Percentiles rank a stretch among this genome's conserved stretches.
Conservation (phyloP, 2,329 filamentous ascomycete species). For the Macroventuria anomochaeta region DNA sequence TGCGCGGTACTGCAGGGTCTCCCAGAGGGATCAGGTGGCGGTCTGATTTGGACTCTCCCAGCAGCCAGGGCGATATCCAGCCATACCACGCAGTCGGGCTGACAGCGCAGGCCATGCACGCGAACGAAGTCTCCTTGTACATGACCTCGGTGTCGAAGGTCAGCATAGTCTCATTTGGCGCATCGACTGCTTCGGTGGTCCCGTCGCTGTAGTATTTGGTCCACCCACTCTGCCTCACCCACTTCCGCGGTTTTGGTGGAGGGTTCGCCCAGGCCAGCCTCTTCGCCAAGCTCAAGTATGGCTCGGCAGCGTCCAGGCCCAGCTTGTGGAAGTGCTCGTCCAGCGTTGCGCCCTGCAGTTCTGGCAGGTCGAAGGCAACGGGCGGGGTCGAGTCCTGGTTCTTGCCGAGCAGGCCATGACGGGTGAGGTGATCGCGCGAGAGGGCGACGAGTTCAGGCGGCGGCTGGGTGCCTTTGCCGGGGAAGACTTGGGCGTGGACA, state of each 20-base stretch:
- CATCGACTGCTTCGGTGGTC: slow-evolving; percentile 71
- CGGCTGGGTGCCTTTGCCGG: slow-evolving; percentile 59
- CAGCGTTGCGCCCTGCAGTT: slow-evolving; percentile 77
- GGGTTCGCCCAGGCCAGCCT: slow-evolving; percentile 69
- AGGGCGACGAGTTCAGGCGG: slow-evolving; percentile 77
- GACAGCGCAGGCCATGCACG: slow-evolving; percentile 95
- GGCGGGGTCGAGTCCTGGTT: slow-evolving; percentile 77
- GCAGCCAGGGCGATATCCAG: slow-evolving; percentile 94
- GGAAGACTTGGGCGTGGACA: slow-evolving; percentile 85
- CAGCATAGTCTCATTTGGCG: slow-evolving; percentile 80
- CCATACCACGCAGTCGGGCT: slow-evolving; percentile 93
- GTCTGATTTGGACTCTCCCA: slow-evolving; percentile 79
- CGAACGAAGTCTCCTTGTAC: slow-evolving; percentile 91
- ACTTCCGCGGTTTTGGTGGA: slow-evolving; percentile 70
- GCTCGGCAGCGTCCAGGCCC: slow-evolving; percentile 84
- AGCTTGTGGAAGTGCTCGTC: slow-evolving; percentile 95
- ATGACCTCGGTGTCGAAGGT: slow-evolving; percentile 97
- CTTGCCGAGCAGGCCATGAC: slow-evolving; percentile 89
- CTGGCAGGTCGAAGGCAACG: slow-evolving; percentile 84
- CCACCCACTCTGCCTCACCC: slow-evolving; percentile 85
- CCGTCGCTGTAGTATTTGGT: slow-evolving; percentile 87
- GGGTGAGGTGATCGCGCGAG: slow-evolving; percentile 78
- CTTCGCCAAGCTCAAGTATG: slow-evolving; percentile 78
- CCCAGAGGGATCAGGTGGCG: slow-evolving; percentile 88
- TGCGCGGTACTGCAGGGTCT: slow-evolving; percentile 71